phyloP scores from a whole-genome alignment of 306 rosid genomes.

The barrel medic (Medicago truncatula) region MtrunA17r5.0-ANR NC_053044.1:36528501-36529000 shows the following conservation, averaged over 20 bases:
- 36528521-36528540: neutral
- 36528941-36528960: neutral
- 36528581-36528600: neutral
- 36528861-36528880: neutral
- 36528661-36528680: conserved; percentile 3
- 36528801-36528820: neutral
- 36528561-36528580: conserved; percentile 4
- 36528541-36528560: neutral
- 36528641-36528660: conserved; percentile 4
- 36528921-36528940: neutral
- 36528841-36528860: neutral
- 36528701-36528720: conserved; percentile 10
- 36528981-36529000: conserved; percentile 7
- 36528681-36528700: conserved; percentile 33
- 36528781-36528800: neutral
- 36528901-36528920: conserved; percentile 1
- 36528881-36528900: neutral
- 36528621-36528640: conserved; percentile 12
- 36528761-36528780: neutral
- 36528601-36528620: neutral
- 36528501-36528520: conserved; percentile 6
- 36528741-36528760: neutral
- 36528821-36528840: neutral
- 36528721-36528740: conserved; percentile 16
- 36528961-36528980: neutral